Conservation (phyloP, 2,329 filamentous ascomycete species). For the Nectriaceae sp. region DNA sequence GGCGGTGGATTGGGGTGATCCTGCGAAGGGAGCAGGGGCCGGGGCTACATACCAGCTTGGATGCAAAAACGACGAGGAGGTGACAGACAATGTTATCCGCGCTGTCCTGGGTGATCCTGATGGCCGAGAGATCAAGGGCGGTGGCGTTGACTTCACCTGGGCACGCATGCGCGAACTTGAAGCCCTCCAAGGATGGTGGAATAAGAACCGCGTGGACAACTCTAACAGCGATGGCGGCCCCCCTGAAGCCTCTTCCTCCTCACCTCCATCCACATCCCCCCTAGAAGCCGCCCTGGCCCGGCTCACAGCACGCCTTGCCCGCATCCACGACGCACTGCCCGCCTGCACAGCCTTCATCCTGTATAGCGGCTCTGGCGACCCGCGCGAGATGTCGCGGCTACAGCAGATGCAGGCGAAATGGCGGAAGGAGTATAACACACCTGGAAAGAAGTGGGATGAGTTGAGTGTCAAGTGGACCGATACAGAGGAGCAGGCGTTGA, state of each 20-base stretch:
- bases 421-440: constrained; percentile 65
- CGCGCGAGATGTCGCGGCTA: constrained; percentile 64
- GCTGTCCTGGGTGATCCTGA: constrained; percentile 61
- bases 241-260: constrained; percentile 24
- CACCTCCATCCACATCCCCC: constrained; percentile 22
- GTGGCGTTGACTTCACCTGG: constrained; percentile 68
- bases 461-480: constrained; percentile 70
- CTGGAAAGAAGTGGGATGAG: constrained; percentile 66
- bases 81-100: constrained; percentile 55
- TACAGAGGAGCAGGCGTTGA: constrained; percentile 63
- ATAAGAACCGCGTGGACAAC: constrained; percentile 51
- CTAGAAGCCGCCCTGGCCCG: constrained; percentile 50
- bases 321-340: constrained; percentile 60
- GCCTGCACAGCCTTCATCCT: constrained; percentile 67
- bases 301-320: constrained; percentile 51
- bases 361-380: constrained; percentile 67
- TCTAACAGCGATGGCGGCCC: constrained; percentile 37
- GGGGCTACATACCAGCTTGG: constrained; percentile 59
- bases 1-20: constrained; percentile 88
- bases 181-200: constrained; percentile 68
- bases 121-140: constrained; percentile 57
- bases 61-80: constrained; percentile 62
- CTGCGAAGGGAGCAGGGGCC: constrained; percentile 58
- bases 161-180: constrained; percentile 67
- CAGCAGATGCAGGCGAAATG: constrained; percentile 62